Base-by-base conservation (phyloP, 768 basidiomycete genomes). In the Collybiopsis confluens region DNA sequence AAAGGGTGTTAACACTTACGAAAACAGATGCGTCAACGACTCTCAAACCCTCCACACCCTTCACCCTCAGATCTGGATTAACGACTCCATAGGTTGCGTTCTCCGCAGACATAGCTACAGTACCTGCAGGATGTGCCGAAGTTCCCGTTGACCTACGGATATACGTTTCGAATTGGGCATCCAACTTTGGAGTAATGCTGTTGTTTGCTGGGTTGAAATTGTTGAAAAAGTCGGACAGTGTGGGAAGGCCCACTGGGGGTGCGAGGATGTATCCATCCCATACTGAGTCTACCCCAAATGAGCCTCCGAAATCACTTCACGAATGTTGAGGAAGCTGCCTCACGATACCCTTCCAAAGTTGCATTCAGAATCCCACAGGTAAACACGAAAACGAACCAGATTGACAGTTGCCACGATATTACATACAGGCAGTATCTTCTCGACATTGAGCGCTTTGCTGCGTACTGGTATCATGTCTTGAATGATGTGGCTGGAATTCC, bases 11-110 rank as follows among this genome's bases (percentile, higher is more conserved):
- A 27, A 2, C 9, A 21, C 71, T 57, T 38, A 70, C 72, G 45
- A 73, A 58, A 21, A 71, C 62, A 18, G 70, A 71, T 6, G 71
- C 70, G 59, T 76, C 72, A 13, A 74, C 68, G 7, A 76, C 59
- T 7, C 74, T 57, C 47, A 76, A 50, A 3, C 70, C 73, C 4
- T 37, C 44, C 0, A 65, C 61, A 1, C 65, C 64, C 56, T 73
- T 73, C 8, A 76, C 65, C 9, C 54, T 58, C 4, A 76, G 54
- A 52, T 70, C 61, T 8, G 71, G 66, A 59, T 70, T 64, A 0
- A 73, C 65, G 8, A 72, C 73, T 2, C 71, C 72, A 45, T 49
- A 61, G 1, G 26, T 36, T 2, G 68, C 67, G 15, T 57, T 52
- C 28, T 28, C 38, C 0, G 67, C 47, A 2, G 68, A 65, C 68